Evolutionary conservation across 1,284 basidiomycete genomes (phyloP).

Genomic region (Leccinum insigne): DNA sequence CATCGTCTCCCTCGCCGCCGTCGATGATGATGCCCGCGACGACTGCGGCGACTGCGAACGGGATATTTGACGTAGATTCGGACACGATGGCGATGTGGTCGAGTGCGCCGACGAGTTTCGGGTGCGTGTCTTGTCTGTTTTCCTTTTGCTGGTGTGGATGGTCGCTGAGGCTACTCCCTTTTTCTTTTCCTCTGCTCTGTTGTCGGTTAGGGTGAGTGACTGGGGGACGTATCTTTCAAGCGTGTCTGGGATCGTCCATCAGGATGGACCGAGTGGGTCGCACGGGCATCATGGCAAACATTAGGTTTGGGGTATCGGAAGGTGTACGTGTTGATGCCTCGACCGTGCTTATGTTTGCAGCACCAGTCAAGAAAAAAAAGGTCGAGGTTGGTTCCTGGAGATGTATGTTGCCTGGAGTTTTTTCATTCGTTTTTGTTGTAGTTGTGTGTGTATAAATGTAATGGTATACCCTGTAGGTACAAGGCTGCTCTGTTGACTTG

Average conservation of each 20-base stretch:
- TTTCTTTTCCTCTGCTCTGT: neutral
- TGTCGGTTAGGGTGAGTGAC: slow-evolving; percentile 30
- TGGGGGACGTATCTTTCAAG: slow-evolving; percentile 38
- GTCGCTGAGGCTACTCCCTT: neutral
- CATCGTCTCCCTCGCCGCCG: neutral
- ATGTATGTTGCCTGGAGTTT: neutral
- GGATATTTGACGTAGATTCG: slow-evolving; percentile 35
- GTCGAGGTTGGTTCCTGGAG: neutral
- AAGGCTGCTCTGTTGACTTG: no score
- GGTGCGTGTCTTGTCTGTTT: slow-evolving; percentile 41
- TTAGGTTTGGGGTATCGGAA: neutral
- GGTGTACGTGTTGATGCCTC: neutral
- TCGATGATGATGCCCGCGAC: neutral
- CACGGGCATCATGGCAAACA: slow-evolving; percentile 1
- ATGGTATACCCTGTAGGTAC: no score
- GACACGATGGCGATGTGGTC: slow-evolving; percentile 63
- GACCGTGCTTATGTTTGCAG: neutral
- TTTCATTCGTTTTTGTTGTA: neutral
- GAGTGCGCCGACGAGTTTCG: slow-evolving; percentile 51
- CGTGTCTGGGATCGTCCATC: slow-evolving; percentile 26
- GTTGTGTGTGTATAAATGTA: neutral
- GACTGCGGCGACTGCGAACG: slow-evolving; percentile 2
- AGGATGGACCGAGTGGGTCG: slow-evolving; percentile 13
- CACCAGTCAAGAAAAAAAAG: neutral
- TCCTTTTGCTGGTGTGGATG: neutral